phyloP scores from a whole-genome alignment of 73 alveolate species.

The Stentor coeruleus region DNA sequence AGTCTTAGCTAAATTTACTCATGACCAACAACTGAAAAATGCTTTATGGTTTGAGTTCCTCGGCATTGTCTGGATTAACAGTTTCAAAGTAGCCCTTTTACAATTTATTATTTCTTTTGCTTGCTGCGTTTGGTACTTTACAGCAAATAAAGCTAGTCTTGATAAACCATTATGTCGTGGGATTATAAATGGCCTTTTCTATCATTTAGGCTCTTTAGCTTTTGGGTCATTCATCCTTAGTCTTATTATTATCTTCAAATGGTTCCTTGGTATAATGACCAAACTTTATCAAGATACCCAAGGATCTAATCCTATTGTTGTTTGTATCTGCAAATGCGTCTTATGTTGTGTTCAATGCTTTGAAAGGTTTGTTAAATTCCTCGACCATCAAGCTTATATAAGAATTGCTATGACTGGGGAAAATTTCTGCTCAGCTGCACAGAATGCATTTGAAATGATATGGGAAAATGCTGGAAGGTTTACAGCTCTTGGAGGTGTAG shows the following conservation, averaged over 20 bases:
- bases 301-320: slow-evolving; percentile 55
- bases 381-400: slow-evolving; percentile 93
- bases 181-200: slow-evolving; percentile 75
- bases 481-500: slow-evolving; percentile 71
- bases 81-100: slow-evolving; percentile 78
- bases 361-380: slow-evolving; percentile 79
- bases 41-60: slow-evolving; percentile 81
- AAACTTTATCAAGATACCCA: slow-evolving; percentile 58
- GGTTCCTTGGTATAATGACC: slow-evolving; percentile 23
- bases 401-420: slow-evolving; percentile 82
- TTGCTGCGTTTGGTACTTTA: slow-evolving; percentile 94
- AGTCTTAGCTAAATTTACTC: slow-evolving; percentile 57
- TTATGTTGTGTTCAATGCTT: slow-evolving; percentile 82
- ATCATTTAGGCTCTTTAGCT: slow-evolving; percentile 94
- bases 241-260: slow-evolving; percentile 76
- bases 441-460: slow-evolving; percentile 83
- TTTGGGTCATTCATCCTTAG: slow-evolving; percentile 93
- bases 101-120: slow-evolving; percentile 87
- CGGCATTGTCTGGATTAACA: slow-evolving; percentile 86
- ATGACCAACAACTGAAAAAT: slow-evolving; percentile 79
- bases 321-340: slow-evolving; percentile 69
- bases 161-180: slow-evolving; percentile 64
- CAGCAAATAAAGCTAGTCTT: slow-evolving; percentile 74
- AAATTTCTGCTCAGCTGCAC: slow-evolving; percentile 89
- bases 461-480: slow-evolving; percentile 84